These are phyloP conservation scores for Elsinoe fawcettii DNA, from an alignment of 2,329 filamentous ascomycete species.

Conservation along the genomic window DNA sequence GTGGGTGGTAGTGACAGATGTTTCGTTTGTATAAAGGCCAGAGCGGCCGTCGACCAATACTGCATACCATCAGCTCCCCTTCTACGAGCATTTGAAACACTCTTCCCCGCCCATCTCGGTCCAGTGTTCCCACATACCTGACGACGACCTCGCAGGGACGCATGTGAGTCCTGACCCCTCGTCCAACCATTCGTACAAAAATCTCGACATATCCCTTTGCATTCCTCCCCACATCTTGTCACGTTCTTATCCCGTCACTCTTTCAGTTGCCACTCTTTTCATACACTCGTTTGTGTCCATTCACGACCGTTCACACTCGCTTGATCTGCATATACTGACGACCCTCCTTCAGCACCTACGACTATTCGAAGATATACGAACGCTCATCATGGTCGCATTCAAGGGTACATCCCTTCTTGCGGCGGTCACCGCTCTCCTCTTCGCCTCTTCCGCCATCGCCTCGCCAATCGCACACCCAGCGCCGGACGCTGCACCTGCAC, in stretches of 20 bases:
- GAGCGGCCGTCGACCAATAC: constrained; percentile 8
- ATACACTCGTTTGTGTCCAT: constrained; percentile 1
- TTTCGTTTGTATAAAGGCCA: constrained; percentile 12
- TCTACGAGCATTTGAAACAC: constrained; percentile 11
- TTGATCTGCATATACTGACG: background rate
- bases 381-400: constrained; percentile 12
- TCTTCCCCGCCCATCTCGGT: constrained; percentile 2
- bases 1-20: background rate
- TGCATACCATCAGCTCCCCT: background rate
- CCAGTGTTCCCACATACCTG: constrained; percentile 1
- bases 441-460: constrained; percentile 6
- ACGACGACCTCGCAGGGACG: background rate
- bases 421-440: constrained; percentile 5
- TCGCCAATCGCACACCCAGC: constrained; percentile 9
- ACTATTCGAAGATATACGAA: background rate
- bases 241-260: background rate
- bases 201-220: background rate
- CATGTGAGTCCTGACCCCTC: constrained; percentile 2
- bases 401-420: constrained; percentile 7
- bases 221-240: constrained; percentile 1
- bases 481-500: constrained; percentile 12
- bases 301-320: background rate
- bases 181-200: constrained; percentile 5
- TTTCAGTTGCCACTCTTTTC: constrained; percentile 11
- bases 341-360: background rate